Conservation (phyloP, 352 stramenopile genomes). For the Phytopythium cucurbitacearum region DNA sequence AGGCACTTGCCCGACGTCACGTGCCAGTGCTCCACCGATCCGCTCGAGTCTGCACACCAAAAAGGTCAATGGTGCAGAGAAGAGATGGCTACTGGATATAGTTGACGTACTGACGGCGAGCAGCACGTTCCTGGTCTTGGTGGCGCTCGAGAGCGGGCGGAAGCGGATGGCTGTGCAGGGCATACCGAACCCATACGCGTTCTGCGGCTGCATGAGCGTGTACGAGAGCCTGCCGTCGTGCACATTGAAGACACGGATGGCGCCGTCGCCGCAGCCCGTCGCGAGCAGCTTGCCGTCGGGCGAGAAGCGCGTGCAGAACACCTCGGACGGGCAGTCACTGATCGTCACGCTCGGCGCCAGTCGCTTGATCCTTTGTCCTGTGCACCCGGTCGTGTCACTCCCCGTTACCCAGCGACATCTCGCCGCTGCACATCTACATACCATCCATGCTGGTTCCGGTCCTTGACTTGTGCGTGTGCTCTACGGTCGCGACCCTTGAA, state of each 20-base stretch:
- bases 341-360: slow-evolving; percentile 78
- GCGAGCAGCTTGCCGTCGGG: slow-evolving; percentile 81
- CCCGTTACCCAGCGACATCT: neutral
- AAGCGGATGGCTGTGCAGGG: slow-evolving; percentile 83
- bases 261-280: slow-evolving; percentile 80
- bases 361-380: slow-evolving; percentile 49
- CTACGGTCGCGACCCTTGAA: slow-evolving; percentile 10
- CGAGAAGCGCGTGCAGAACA: slow-evolving; percentile 87
- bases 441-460: slow-evolving; percentile 10
- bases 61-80: neutral
- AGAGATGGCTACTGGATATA: neutral
- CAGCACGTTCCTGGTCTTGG: slow-evolving; percentile 91
- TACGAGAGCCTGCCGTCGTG: slow-evolving; percentile 76
- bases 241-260: slow-evolving; percentile 83
- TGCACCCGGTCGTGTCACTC: neutral
- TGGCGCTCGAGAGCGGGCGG: slow-evolving; percentile 65
- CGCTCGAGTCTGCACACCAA: slow-evolving; percentile 69
- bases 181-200: slow-evolving; percentile 70
- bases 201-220: slow-evolving; percentile 74
- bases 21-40: slow-evolving; percentile 91
- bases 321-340: slow-evolving; percentile 83
- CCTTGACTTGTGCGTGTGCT: neutral
- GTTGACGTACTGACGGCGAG: slow-evolving; percentile 74
- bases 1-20: slow-evolving; percentile 91
- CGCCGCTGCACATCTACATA: slow-evolving; percentile 14